phyloP scores from a whole-genome alignment of 768 basidiomycete species.

The Panellus pusillus region DNA sequence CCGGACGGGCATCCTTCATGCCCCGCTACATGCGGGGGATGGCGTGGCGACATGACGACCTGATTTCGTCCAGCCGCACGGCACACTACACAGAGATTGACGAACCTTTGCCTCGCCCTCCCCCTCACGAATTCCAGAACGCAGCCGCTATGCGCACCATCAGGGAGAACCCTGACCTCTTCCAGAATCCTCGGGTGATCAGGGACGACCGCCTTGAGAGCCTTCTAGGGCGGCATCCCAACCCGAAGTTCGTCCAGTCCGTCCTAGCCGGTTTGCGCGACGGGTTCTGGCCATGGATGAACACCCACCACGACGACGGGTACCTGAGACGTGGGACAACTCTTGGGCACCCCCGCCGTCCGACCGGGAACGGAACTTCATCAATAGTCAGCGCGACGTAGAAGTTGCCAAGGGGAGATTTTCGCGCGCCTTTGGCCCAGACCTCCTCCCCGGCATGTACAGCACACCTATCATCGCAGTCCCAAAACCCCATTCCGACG shows the following conservation, averaged over 20 bases:
- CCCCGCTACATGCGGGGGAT: neutral
- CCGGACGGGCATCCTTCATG: neutral
- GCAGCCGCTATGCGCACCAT: neutral
- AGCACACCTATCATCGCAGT: conserved; percentile 25
- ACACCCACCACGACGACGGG: conserved; percentile 4
- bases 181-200: conserved; percentile 27
- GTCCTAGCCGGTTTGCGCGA: conserved; percentile 24
- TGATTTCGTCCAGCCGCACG: neutral
- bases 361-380: conserved; percentile 12
- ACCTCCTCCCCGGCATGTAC: too few relatives aligned
- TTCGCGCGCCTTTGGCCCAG: conserved; percentile 29
- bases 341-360: neutral
- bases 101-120: neutral
- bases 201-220: conserved; percentile 22
- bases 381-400: conserved; percentile 18
- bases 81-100: neutral
- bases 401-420: conserved; percentile 21
- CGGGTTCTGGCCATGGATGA: conserved; percentile 33
- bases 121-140: neutral
- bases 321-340: conserved; percentile 18
- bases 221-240: conserved; percentile 27
- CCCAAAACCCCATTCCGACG: too few relatives aligned
- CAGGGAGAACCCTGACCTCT: conserved; percentile 4
- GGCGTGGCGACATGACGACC: neutral
- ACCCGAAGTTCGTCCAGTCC: conserved; percentile 29